Conservation (phyloP, 2,329 filamentous ascomycete genomes). For the Aaosphaeria arxii region DNA sequence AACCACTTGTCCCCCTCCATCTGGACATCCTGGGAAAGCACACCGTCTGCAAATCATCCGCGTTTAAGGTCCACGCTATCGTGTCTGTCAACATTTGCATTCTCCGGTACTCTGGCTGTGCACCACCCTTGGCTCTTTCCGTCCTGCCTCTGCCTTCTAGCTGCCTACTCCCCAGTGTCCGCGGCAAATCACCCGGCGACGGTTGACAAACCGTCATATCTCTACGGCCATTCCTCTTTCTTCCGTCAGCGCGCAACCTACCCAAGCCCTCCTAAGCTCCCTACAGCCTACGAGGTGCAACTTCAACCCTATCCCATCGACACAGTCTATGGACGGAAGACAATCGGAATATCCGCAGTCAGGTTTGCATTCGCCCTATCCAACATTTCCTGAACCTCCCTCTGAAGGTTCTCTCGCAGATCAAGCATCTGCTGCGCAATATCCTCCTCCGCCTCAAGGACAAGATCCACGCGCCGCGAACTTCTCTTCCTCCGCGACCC, state of each 20-base stretch:
- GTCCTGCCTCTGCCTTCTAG: conserved; percentile 23
- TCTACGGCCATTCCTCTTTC: conserved; percentile 45
- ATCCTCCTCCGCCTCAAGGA: conserved; percentile 63
- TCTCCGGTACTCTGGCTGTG: conserved; percentile 37
- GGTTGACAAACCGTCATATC: conserved; percentile 45
- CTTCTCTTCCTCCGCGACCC: conserved; percentile 76
- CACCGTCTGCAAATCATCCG: conserved; percentile 50
- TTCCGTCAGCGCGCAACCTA: conserved; percentile 33
- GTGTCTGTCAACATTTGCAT: conserved; percentile 32
- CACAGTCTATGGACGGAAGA: conserved; percentile 54
- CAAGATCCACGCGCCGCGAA: conserved; percentile 73
- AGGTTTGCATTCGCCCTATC: conserved; percentile 56
- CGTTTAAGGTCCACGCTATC: conserved; percentile 46
- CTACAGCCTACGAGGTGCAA: conserved; percentile 22
- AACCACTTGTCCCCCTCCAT: conserved; percentile 35
- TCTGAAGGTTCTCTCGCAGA: conserved; percentile 87
- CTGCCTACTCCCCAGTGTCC: conserved; percentile 27
- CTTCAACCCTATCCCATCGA: conserved; percentile 25
- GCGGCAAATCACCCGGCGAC: conserved; percentile 37
- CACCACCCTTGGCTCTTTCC: conserved; percentile 27
- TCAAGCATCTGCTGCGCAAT: conserved; percentile 90
- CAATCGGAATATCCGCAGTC: conserved; percentile 53
- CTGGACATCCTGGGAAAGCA: conserved; percentile 33
- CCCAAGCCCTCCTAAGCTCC: conserved; percentile 29
- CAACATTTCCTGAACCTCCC: conserved; percentile 57